Base-by-base conservation (phyloP, 257 asterid species). In the Solanum appendiculatum region DNA sequence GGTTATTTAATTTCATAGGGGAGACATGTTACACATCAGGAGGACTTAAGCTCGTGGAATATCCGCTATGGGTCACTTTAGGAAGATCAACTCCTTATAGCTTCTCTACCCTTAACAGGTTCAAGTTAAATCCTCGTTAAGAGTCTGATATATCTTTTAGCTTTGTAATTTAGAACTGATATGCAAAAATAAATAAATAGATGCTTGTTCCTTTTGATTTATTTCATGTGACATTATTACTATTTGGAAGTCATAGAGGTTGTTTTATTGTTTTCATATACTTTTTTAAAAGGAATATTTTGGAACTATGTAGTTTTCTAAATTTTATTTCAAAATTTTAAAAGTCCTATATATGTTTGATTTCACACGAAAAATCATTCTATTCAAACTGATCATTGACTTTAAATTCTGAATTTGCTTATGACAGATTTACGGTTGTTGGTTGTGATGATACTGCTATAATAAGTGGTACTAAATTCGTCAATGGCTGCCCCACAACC, bases 401-500 rank as follows among this genome's bases (percentile, higher is more conserved):
- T 75, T 31, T 40, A 40, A 40, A 40, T 75, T 21, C 5, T 72
- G 37, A 72, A 7, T 92, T 64, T 13, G 51, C 92, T 6, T 86
- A 89, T 40, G 93, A 54, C 95, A 1, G 89, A 86, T 13, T 92
- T 37, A 93, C 90, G 0, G 86, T 89, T 0, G 46, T 94, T 1
- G 97, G 98, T 0, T 95, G 98, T 39, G 94, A 92, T 7, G 95
- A 94, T 7, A 1, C 82, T 5, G 92, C 92, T 0, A 3, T 92
- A 25, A 86, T 92, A 18, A 48, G 51, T 6, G 92, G 91, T 1
- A 88, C 90, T 0, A 80, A 87, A 48, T 94, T 92, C 89, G 70
- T 83, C 3, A 87, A 85, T 1, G 97, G 98, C 0, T 92, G 96
- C 14, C 7, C 88, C 1, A 88, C 98, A 54, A 54, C 0, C n/a